Conservation (phyloP, 768 basidiomycete species). For the Pleurotus citrinopileatus region DNA sequence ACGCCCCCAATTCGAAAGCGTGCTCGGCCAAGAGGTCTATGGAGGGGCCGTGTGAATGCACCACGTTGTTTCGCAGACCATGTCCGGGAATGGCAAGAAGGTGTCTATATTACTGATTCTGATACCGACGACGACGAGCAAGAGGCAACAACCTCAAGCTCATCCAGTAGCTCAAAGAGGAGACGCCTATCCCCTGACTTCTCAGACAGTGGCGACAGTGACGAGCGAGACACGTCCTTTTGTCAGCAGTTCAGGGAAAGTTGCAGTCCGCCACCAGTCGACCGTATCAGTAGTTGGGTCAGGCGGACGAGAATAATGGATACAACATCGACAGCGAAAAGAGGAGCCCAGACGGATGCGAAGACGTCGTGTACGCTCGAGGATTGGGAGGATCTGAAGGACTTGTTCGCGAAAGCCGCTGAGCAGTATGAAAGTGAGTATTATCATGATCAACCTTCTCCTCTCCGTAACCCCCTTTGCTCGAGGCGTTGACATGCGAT, state of each 20-base stretch:
- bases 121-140: constrained; percentile 20
- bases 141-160: constrained; percentile 14
- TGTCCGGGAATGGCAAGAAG: constrained; percentile 20
- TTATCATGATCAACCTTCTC: background rate
- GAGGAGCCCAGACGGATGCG: constrained; percentile 17
- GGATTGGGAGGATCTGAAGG: constrained; percentile 70
- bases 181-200: constrained; percentile 13
- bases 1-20: constrained; percentile 16
- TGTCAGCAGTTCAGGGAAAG: background rate
- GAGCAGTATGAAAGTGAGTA: constrained; percentile 58
- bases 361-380: constrained; percentile 32
- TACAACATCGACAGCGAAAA: constrained; percentile 31
- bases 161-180: constrained; percentile 13
- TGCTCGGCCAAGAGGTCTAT: constrained; percentile 38
- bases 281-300: constrained; percentile 28
- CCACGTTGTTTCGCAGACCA: constrained; percentile 22
- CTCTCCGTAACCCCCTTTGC: constrained; percentile 6
- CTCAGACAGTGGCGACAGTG: constrained; percentile 13
- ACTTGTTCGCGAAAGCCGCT: constrained; percentile 53
- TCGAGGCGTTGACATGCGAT: too few relatives aligned
- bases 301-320: constrained; percentile 38
- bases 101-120: constrained; percentile 12
- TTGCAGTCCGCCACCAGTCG: constrained; percentile 18
- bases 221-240: constrained; percentile 16
- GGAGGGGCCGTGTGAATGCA: constrained; percentile 40